Evolutionary conservation across 148 eudicot genomes (phyloP).

Genomic region (Chenopodium formosanum): DNA sequence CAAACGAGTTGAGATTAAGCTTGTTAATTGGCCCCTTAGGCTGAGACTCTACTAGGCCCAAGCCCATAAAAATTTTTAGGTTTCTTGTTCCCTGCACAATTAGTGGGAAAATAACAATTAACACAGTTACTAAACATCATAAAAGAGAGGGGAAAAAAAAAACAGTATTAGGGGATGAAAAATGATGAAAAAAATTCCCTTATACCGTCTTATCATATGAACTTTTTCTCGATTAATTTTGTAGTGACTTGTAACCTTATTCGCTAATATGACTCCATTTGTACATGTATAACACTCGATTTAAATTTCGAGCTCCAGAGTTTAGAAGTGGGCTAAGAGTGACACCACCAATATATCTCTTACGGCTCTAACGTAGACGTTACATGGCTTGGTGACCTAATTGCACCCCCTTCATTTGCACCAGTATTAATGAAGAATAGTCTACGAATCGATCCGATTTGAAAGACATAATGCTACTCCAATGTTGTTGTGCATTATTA

Average conservation of each 20-base stretch:
- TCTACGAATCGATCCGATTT: slow-evolving; percentile 11
- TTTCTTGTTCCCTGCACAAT: too few species aligned
- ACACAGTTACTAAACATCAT: neutral
- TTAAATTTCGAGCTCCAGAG: neutral
- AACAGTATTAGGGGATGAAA: neutral
- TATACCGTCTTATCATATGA: neutral
- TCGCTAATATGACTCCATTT: neutral
- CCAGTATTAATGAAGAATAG: slow-evolving; percentile 11
- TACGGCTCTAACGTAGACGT: neutral
- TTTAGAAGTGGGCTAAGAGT: neutral
- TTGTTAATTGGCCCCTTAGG: too few species aligned
- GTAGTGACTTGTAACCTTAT: neutral
- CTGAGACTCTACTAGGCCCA: too few species aligned
- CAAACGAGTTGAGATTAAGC: too few species aligned
- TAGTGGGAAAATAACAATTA: too few species aligned
- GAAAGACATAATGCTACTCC: slow-evolving; percentile 6
- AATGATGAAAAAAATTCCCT: neutral
- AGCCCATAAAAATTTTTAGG: too few species aligned
- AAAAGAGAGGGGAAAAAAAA: neutral
- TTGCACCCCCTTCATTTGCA: neutral
- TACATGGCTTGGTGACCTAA: neutral
- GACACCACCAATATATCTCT: neutral
- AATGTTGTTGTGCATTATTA: neutral
- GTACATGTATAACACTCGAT: neutral
- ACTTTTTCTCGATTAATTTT: neutral